Evolutionary conservation across 768 basidiomycete genomes (phyloP), one percentile per base, ranked within the genome.

Genomic region (Phanerodontia chrysosporium): DNA sequence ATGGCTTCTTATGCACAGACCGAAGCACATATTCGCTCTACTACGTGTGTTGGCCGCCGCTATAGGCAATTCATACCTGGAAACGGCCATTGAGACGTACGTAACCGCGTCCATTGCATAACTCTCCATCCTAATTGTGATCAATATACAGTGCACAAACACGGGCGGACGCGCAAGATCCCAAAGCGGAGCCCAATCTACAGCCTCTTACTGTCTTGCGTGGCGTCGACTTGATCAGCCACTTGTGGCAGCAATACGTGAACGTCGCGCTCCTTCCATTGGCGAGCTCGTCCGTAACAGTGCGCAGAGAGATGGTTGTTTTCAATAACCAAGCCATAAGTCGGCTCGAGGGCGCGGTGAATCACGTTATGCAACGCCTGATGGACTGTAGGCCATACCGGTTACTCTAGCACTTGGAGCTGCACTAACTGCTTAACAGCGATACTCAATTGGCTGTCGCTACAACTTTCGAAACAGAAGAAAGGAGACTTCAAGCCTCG

Each of bases 161-260:
- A 16, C 84, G 86, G 32, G 71, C 95, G 2, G 91, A 96, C 46
- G 75, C 79, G 8, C 80, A 80, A 8, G 95, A 98, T 67, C 69
- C 80, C 18, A 95, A 89, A 70, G 63, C 77, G 16, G 95, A 98
- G 70, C 95, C 96, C 4, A 89, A 80, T 63, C 74, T 97, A 24
- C 82, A 87, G 51, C 74, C 82, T 3, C 70, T 98, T 6, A 66
- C 75, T 0, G 81, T 90, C 22, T 75, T 98, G 65, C 81, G 79
- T 58, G 76, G 81, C 2, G 83, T 90, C 32, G 95, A 96, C 73
- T 82, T 96, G 46, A 88, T 96, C 58, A 93, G 90, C 68, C 92
- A 98, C 69, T 82, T 99, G 12, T 98, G 95, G 96, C 97, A 98
- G 68, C 90, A 91, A 70, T 99, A 98, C 72, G 83, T 93, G 66